Percentiles rank a stretch among this genome's conserved stretches.
phyloP scores from a whole-genome alignment of 2,329 filamentous ascomycete genomes.

The Pleurostoma richardsiae region DNA sequence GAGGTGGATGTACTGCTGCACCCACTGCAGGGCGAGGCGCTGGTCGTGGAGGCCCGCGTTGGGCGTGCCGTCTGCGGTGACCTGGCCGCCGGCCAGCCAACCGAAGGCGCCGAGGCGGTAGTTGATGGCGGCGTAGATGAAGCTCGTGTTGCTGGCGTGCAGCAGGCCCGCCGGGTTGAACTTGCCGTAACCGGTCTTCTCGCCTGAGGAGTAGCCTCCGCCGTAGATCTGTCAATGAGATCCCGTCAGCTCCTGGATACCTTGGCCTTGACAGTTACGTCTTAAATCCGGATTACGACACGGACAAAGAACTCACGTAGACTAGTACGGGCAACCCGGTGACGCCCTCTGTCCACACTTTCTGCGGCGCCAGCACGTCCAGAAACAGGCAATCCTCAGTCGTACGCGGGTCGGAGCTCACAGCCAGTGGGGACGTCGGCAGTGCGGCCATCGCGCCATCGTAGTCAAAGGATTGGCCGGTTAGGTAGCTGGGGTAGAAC shows the following conservation, averaged over 20 bases:
- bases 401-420: not conserved
- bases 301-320: constrained; percentile 5
- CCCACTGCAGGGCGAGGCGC: constrained; percentile 37
- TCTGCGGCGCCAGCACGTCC: constrained; percentile 31
- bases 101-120: constrained; percentile 31
- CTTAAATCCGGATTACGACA: not conserved
- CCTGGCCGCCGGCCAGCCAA: constrained; percentile 27
- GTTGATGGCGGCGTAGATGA: constrained; percentile 30
- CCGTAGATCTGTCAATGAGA: constrained; percentile 22
- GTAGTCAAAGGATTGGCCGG: not conserved
- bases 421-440: constrained; percentile 8
- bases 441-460: constrained; percentile 1
- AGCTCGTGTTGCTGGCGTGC: constrained; percentile 3
- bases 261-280: too few species aligned
- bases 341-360: constrained; percentile 17
- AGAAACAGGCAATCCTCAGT: constrained; percentile 35
- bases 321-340: constrained; percentile 16
- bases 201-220: constrained; percentile 25
- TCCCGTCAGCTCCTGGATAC: too few species aligned
- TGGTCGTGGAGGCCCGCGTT: constrained; percentile 33
- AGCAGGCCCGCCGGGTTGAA: constrained; percentile 21
- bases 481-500: constrained; percentile 1
- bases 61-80: constrained; percentile 26
- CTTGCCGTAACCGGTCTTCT: constrained; percentile 18
- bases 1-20: constrained; percentile 33